These are phyloP conservation scores for Vinca minor DNA, from an alignment of 257 asterid genomes.

Conservation along the genomic window DNA sequence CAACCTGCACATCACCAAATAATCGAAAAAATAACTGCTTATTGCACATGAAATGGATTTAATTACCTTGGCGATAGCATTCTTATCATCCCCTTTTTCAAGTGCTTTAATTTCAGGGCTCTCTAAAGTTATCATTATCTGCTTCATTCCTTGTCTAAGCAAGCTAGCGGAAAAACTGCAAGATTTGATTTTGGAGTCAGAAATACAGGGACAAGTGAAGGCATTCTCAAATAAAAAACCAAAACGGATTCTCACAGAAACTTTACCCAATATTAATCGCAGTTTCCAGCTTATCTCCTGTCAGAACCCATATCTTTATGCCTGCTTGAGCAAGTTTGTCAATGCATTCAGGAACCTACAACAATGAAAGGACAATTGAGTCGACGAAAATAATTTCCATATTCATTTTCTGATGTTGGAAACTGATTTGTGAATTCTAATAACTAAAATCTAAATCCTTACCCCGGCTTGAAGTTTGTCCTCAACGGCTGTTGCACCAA, in stretches of 20 bases:
- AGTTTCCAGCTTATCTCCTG: slow-evolving; percentile 96
- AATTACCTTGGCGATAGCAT: slow-evolving; percentile 69
- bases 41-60: background rate
- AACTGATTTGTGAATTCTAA: background rate
- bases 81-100: slow-evolving; percentile 64
- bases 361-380: slow-evolving; percentile 8
- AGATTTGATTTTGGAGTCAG: slow-evolving; percentile 28
- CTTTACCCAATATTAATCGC: slow-evolving; percentile 76
- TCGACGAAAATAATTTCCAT: background rate
- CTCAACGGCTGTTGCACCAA: slow-evolving; percentile 98
- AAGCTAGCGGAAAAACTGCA: slow-evolving; percentile 92
- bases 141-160: slow-evolving; percentile 98
- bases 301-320: slow-evolving; percentile 82
- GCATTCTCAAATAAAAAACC: background rate
- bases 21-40: background rate
- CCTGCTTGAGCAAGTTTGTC: slow-evolving; percentile 97
- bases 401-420: background rate
- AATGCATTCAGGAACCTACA: slow-evolving; percentile 90
- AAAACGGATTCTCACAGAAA: background rate
- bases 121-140: slow-evolving; percentile 58
- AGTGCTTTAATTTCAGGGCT: slow-evolving; percentile 57
- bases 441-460: slow-evolving; percentile 16
- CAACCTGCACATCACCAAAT: no score
- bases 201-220: slow-evolving; percentile 12
- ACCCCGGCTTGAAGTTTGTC: slow-evolving; percentile 99